A percentile compares a stretch with the other conserved stretches of the same genome.
Evolutionary conservation across 306 rosid species (phyloP).

Genomic region (Quercus rubra): DNA sequence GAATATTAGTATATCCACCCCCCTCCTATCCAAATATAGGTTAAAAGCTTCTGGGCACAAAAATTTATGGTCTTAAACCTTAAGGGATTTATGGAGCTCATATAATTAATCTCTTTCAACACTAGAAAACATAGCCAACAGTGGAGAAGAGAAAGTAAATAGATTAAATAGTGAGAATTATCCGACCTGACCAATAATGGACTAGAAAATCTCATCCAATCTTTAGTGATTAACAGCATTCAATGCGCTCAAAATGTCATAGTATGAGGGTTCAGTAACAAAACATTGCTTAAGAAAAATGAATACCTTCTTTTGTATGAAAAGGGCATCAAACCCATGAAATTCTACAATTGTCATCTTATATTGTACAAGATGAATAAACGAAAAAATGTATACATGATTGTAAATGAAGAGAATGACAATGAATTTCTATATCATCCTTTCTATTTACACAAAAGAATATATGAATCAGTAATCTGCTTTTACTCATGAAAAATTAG

Average conservation of each 20-base stretch:
- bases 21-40: too few species aligned
- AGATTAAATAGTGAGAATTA: not conserved
- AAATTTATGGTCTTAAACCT: not conserved
- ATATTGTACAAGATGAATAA: slow-evolving; percentile 36
- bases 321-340: slow-evolving; percentile 34
- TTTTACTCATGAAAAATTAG: slow-evolving; percentile 25
- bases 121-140: not conserved
- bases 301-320: slow-evolving; percentile 29
- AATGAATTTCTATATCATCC: slow-evolving; percentile 36
- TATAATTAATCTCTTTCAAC: not conserved
- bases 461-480: slow-evolving; percentile 36
- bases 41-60: too few species aligned
- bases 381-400: slow-evolving; percentile 38
- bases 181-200: not conserved
- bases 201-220: not conserved
- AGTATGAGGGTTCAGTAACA: not conserved
- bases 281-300: slow-evolving; percentile 10
- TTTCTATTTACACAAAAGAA: slow-evolving; percentile 59
- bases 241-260: too few species aligned
- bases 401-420: slow-evolving; percentile 36
- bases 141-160: not conserved
- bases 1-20: too few species aligned
- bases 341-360: slow-evolving; percentile 36
- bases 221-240: too few species aligned
- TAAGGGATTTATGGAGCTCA: not conserved